Evolutionary conservation across 345 rosid genomes (phyloP).

Genomic region (Citrus glauca): DNA sequence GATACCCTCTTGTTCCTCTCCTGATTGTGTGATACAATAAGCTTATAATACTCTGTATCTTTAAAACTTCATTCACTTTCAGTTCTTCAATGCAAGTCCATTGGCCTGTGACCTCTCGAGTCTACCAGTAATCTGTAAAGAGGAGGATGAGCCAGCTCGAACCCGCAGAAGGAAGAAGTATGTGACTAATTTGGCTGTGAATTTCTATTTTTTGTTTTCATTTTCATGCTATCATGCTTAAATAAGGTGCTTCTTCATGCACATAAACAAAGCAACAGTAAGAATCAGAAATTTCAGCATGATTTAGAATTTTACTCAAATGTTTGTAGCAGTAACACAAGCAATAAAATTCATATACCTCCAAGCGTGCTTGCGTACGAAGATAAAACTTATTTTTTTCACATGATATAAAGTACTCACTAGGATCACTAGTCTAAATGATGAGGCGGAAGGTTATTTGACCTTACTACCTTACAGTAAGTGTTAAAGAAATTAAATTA

Average conservation of each 20-base stretch:
- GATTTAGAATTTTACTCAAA: not conserved
- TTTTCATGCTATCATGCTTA: not conserved
- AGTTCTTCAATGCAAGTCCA: constrained; percentile 64
- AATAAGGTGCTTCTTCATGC: not conserved
- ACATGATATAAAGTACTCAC: not conserved
- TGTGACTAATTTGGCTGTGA: not conserved
- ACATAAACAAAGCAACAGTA: not conserved
- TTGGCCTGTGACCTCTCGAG: constrained; percentile 45
- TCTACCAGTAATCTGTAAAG: constrained; percentile 39
- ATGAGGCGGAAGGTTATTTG: not conserved
- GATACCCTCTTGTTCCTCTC: not conserved
- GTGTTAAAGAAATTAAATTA: not conserved
- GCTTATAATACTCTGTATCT: not conserved
- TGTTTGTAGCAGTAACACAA: not conserved
- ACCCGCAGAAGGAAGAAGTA: constrained; percentile 34
- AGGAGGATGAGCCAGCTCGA: constrained; percentile 29
- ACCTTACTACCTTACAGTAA: not conserved
- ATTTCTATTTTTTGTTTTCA: not conserved
- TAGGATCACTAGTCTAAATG: not conserved
- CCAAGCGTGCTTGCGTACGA: too few species aligned
- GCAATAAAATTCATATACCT: not conserved
- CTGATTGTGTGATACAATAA: not conserved
- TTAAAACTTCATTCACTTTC: constrained; percentile 2
- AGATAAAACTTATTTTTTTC: too few species aligned
- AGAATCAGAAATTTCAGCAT: not conserved